A percentile compares a stretch with the other conserved stretches of the same genome.
phyloP scores from a whole-genome alignment of 176 grass and related monocot genomes.

The Oryza longistaminata region DNA sequence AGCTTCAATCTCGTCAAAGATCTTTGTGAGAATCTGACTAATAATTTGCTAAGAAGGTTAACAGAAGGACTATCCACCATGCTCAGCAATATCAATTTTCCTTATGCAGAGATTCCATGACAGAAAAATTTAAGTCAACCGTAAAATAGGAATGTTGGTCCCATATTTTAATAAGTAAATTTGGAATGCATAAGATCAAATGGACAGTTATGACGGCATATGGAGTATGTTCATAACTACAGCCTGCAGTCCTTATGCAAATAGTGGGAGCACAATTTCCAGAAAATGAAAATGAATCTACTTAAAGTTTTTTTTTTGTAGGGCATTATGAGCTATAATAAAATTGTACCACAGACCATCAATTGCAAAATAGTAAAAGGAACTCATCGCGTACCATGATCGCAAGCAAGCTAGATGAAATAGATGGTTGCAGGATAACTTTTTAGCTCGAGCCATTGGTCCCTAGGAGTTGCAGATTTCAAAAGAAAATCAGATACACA shows the following conservation, averaged over 20 bases:
- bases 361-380: conserved; percentile 33
- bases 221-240: conserved; percentile 8
- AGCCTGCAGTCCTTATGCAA: not conserved
- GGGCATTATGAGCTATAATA: not conserved
- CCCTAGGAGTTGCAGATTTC: conserved; percentile 53
- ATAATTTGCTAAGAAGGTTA: not conserved
- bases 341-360: conserved; percentile 7
- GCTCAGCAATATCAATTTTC: conserved; percentile 3
- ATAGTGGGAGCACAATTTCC: not conserved
- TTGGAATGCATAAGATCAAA: not conserved
- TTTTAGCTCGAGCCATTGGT: conserved; percentile 98
- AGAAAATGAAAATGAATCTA: not conserved
- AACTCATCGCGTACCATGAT: conserved; percentile 69
- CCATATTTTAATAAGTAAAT: not conserved
- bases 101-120: not conserved
- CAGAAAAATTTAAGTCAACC: conserved; percentile 8
- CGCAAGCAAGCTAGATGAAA: conserved; percentile 97
- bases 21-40: not conserved
- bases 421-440: conserved; percentile 89
- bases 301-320: conserved; percentile 8
- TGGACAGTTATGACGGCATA: conserved; percentile 24
- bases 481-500: conserved; percentile 34
- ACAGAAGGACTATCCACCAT: not conserved
- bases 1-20: not conserved
- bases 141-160: not conserved